Base-by-base conservation (phyloP, 768 basidiomycete species). In the Lentinula detonsa region DNA sequence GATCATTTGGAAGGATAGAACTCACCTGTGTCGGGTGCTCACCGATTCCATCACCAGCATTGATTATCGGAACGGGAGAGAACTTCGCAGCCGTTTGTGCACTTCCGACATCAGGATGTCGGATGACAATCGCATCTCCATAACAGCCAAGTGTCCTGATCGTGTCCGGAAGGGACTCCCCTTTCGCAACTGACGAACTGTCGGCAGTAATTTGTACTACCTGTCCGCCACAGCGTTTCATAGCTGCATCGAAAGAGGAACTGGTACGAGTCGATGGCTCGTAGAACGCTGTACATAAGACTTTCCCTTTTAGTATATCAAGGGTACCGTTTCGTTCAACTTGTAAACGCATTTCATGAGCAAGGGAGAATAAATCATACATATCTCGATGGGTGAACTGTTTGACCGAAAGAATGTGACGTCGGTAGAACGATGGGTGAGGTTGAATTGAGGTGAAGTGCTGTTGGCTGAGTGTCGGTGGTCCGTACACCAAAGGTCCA, bases 261-360 rank as follows among this genome's bases (percentile, higher is more conserved):
- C 92, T 94, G 3, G 97, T 99, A 37, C 97, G 83, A 2, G 97
- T 99, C 2, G 95, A 97, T 1, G 96, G 92, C 72, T 99, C 97
- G 72, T 94, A 99, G 81, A 99, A 99, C 40, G 95, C 71, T 21
- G 87, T 95, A 70, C 90, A 93, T 5, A 99, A 82, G 1, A 99
- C 88, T 62, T 89, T 91, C 40, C 96, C 96, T 64, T 88, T 91
- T 49, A 98, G 80, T 61, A 97, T 85, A 65, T 98, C 94, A 60
- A 98, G 79, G 0, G 84, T 82, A 1, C 95, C 93, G 67, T 86
- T 90, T 34, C 95, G 85, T 74, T 99, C 97, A 13, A 98, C 95
- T 68, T 95, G 95, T 40, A 93, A 81, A 54, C 93, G 90, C 95
- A 99, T 95, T 75, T 99, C 97, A 65, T 93, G 88, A 0, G 97